Evolutionary conservation across 2,329 filamentous ascomycete genomes (phyloP), one percentile per base, ranked within the genome.

Genomic region (Cladosporium sp.): DNA sequence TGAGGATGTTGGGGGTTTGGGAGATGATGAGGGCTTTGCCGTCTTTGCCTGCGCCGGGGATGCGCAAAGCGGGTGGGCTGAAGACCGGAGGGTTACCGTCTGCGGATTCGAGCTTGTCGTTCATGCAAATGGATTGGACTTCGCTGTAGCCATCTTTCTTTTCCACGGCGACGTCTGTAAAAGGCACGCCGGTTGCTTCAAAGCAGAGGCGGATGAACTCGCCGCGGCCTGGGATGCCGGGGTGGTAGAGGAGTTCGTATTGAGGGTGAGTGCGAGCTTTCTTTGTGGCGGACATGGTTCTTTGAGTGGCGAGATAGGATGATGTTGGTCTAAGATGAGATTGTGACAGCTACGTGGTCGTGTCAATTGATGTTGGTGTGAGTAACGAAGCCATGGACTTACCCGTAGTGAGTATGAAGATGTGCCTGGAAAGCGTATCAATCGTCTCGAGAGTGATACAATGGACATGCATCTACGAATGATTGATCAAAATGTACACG

Each of bases 191-290:
- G 23, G 86, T 83, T 62, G 90, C 89, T 78, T 93, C 91, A 69
- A 94, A 86, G 18, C 84, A 83, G 12, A 94, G 84, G 26, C 91
- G 90, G 73, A 93, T 80, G 75, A 87, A 86, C 75, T 94, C 91
- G 67, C 88, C 91, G 58, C 91, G 89, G 49, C 91, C 91, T 37
- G 91, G 91, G 29, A 92, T 79, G 21, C 77, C 78, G 21, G 89
- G 89, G 85, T 89, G 91, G 83, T 93, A 93, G 74, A 91, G 63
- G 73, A 79, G 65, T 74, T 73, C 69, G 70, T 77, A 75, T 40
- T 69, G 68, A 37, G 74, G 70, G 40, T 77, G 70, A 61, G 67
- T 73, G 64, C 59, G 35, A 3, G 33, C 46, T 44, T 62, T 62
- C 35, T 58, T 53, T 21, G 69, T 62, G n/a, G 66, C 66, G 46